A percentile compares a stretch with the other conserved stretches of the same genome.
Evolutionary conservation across 192 early-diverging fungal species (phyloP).

Genomic region (Coemansia sp.): DNA sequence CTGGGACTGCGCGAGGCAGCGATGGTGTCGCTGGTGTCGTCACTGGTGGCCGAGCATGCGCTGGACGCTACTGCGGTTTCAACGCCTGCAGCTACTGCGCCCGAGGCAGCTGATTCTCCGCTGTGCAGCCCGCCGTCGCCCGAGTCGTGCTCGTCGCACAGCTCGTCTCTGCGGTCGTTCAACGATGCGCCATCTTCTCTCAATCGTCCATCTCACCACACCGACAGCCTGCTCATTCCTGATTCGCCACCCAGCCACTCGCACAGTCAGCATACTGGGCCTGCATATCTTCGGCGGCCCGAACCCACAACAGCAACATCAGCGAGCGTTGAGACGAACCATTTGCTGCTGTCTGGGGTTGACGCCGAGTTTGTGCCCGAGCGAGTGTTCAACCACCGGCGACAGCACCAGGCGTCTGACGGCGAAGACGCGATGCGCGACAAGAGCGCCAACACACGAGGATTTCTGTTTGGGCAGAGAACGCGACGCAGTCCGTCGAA

Average conservation of each 20-base stretch:
- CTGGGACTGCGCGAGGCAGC: constrained; percentile 4
- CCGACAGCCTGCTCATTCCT: constrained; percentile 10
- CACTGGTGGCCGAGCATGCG: constrained; percentile 9
- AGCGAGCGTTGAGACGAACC: constrained; percentile 7
- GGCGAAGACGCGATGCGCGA: background rate
- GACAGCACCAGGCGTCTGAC: background rate
- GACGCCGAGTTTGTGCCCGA: constrained; percentile 25
- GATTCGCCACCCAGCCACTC: constrained; percentile 8
- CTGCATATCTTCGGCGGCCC: constrained; percentile 38
- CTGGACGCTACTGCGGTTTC: background rate
- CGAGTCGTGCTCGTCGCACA: constrained; percentile 7
- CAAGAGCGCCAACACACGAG: background rate
- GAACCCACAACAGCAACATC: constrained; percentile 4
- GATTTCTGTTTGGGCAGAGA: background rate
- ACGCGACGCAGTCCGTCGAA: constrained; percentile 11
- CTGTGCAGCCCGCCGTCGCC: constrained; percentile 13
- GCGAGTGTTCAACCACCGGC: constrained; percentile 19
- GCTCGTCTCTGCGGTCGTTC: constrained; percentile 2
- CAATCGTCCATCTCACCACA: background rate
- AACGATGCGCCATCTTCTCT: background rate
- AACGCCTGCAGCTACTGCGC: constrained; percentile 1
- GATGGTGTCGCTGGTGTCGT: constrained; percentile 15
- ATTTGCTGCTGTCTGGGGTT: constrained; percentile 41
- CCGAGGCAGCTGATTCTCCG: background rate
- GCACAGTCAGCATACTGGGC: background rate